These are phyloP conservation scores for Dalbergia oliveri DNA, from an alignment of 306 rosid genomes.

Conservation along the genomic window DNA sequence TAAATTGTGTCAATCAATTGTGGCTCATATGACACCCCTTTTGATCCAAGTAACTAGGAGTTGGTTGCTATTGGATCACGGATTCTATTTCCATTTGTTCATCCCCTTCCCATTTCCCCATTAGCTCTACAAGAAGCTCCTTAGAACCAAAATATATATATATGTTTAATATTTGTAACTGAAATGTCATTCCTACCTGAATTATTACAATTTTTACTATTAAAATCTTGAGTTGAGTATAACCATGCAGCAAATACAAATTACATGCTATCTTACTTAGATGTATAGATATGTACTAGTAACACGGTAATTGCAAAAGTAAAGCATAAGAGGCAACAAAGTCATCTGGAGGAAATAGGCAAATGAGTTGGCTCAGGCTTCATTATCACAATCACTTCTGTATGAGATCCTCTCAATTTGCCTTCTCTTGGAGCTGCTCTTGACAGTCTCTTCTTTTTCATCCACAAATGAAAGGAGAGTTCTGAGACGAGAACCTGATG, in stretches of 20 bases:
- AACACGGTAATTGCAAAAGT: not conserved
- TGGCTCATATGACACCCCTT: no score
- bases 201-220: no score
- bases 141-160: no score
- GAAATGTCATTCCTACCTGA: no score
- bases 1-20: no score
- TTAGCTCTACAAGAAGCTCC: no score
- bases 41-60: no score
- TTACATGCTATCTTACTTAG: not conserved
- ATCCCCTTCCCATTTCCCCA: no score
- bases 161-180: no score
- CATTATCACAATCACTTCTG: constrained; percentile 38
- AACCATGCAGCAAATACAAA: no score
- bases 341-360: not conserved
- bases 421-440: constrained; percentile 64
- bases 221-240: not conserved
- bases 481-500: constrained; percentile 53
- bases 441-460: constrained; percentile 68
- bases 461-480: constrained; percentile 78
- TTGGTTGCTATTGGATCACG: no score
- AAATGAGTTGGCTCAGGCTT: constrained; percentile 24
- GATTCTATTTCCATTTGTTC: no score
- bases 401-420: constrained; percentile 67
- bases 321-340: not conserved
- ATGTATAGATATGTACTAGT: not conserved